Evolutionary conservation across 345 rosid species (phyloP), one percentile per base, ranked within the genome.

Genomic region (Aegle marmelos): DNA sequence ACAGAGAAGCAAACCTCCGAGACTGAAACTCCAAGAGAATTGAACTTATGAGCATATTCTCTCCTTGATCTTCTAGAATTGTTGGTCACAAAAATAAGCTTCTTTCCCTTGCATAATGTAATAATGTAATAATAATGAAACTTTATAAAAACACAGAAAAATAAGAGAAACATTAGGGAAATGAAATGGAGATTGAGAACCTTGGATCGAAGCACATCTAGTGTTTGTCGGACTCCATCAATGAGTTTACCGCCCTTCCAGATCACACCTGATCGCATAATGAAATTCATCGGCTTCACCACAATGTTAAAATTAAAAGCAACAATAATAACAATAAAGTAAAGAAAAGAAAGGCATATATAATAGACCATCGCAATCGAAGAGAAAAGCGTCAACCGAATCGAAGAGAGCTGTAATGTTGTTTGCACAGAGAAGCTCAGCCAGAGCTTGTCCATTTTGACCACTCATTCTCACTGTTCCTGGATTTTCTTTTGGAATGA

Each of bases 201-300:
- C 90, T 87, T 90, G 36, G 97, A 91, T 37, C 97, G 95, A 78
- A 95, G 91, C 82, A 86, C 39, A 37, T 92, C 88, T 22, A 95
- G 84, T 2, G 95, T 90, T 59, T 85, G 70, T 54, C 89, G 74
- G 50, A 90, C 95, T 37, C 98, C 97, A 71, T 91, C 88, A 67
- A 96, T 86, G 79, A 92, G 97, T 79, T 79, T 88, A 53, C 92
- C 93, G 25, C 97, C 97, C 81, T 87, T 96, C 98, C 98, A 94
- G 58, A 96, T 94, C n/a, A 96, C 99, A 70, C 98, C 97, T 96
- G 80, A 59, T 61, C 21, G 24, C 27, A 24, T 3, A 45, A 63
- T n/a, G 17, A 19, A 57, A 57, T 16, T 31, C 33, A 50, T 0
- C n/a, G 0, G 45, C 14, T 8, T 72, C 24, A 22, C 11, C 24